Base-by-base conservation (phyloP, 305 asterid species). In the Ajuga reptans region DNA sequence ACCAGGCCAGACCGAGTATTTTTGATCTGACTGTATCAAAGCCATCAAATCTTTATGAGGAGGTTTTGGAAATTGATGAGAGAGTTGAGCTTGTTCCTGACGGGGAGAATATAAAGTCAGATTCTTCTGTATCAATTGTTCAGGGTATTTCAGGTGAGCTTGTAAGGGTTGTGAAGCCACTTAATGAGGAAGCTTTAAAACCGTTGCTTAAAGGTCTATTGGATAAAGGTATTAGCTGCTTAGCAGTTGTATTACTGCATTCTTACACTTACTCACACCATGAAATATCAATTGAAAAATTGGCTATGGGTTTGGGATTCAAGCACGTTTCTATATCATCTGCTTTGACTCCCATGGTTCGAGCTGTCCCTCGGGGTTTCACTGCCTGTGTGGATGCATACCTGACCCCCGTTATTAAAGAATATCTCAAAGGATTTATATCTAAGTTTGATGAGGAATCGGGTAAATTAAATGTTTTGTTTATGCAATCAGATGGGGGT, bases 401-500 rank as follows among this genome's bases (percentile, higher is more conserved):
- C 76, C 82, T 93, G 69, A 93, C 97, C 50, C 99, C 99, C 1
- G 97, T 93, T 56, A 93, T 90, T 46, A 93, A 89, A 72, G 92
- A 90, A 60, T 93, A 93, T 73, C 69, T 93, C 71, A 83, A 84
- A n/a, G 99, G 97, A 66, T 93, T 93, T 71, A 87, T 93, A 72
- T 93, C 99, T 31, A 90, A 90, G 76, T 93, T 93, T 69, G 96
- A 92, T 61, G 91, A 89, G 46, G 92, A 86, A 12, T 64, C 53
- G 34, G 90, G 84, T 51, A 84, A 79, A 76, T 55, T 93, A 79
- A 93, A 90, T 69, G 96, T 93, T 73, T 60, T 90, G 71, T 93
- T 90, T 65, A 93, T 93, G 99, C 99, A 93, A 76, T 93, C 98
- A 9, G 98, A 93, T 64, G 98, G 98, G n/a, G 98, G 98, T 9